Base-by-base conservation (phyloP, 495 filamentous ascomycete species). In the Aspergillus indologenus region DNA sequence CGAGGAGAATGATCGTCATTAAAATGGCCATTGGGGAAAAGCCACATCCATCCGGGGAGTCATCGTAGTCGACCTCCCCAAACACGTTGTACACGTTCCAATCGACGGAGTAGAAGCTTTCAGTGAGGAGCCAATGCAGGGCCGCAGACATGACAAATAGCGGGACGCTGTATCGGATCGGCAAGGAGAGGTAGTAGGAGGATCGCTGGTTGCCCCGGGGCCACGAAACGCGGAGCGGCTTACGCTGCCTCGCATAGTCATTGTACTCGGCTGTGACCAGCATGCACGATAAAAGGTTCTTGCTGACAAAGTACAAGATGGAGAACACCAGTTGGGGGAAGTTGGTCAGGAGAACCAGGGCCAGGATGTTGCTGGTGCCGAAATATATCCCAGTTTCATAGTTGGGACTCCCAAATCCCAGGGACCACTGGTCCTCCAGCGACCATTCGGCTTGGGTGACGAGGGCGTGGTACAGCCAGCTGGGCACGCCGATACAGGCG, bases 91-190 rank as follows among this genome's bases (percentile, higher is more conserved):
- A 55, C 18, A 31, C 22, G 51, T 22, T 14, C 34, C 63, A 53
- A 4, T 40, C 18, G 17, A 60, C 60, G 7, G 56, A 54, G 45
- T 78, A 79, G 1, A 76, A 45, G 22, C 63, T 64, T 54, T 80
- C 71, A 4, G 75, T 77, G 7, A 74, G 55, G 1, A 75, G 65
- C 75, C 76, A 78, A 48, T 79, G 78, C 1, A 74, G 54, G 3
- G 67, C 3, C 2, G 55, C 62, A 11, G 64, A 65, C 18, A 48
- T 19, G 5, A 56, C 24, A 17, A 68, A 45, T 0, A 79, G 51
- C 0, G 74, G 75, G 7, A 79, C 34, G 1, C 64, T 66, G 43
- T 77, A 80, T 14, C 68, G 61, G 11, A 74, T 69, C 6, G 78
- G 77, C 1, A 79, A 54, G 5, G 67, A 61, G 18, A 79, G 72